These are phyloP conservation scores for Nematodospora anomalae DNA, from an alignment of 1,139 yeast species.

Conservation along the genomic window DNA sequence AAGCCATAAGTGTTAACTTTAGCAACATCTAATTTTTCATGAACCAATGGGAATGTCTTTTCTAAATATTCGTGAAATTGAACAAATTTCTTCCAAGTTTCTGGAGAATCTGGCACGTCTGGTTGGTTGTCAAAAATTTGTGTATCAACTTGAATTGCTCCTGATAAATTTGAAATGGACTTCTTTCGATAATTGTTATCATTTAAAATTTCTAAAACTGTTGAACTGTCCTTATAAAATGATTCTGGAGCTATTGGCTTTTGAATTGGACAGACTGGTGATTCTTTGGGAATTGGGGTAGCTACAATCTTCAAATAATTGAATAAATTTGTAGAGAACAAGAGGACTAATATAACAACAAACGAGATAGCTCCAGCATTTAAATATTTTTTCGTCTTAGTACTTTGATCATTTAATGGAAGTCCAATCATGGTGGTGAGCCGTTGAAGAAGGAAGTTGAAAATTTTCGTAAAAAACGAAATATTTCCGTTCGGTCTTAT, in stretches of 20 bases:
- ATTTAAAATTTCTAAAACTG: slow-evolving; percentile 31
- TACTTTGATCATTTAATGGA: slow-evolving; percentile 14
- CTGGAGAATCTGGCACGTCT: slow-evolving; percentile 34
- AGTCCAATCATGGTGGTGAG: slow-evolving; percentile 18
- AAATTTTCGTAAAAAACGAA: too few relatives aligned
- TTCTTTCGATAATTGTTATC: slow-evolving; percentile 34
- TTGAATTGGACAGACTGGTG: slow-evolving; percentile 29
- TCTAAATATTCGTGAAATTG: slow-evolving; percentile 58
- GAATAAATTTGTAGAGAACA: slow-evolving; percentile 24
- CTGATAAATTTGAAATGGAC: slow-evolving; percentile 38
- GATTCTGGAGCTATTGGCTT: slow-evolving; percentile 32
- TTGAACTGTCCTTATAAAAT: slow-evolving; percentile 34
- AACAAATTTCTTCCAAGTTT: slow-evolving; percentile 44
- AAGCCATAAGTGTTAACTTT: slow-evolving; percentile 67
- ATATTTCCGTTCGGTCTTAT: too few relatives aligned
- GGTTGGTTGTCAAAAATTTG: slow-evolving; percentile 48
- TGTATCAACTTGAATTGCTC: slow-evolving; percentile 48
- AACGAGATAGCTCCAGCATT: slow-evolving; percentile 13
- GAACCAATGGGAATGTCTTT: slow-evolving; percentile 59
- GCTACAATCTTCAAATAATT: slow-evolving; percentile 23
- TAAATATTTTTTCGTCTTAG: slow-evolving; percentile 7
- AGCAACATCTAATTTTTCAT: slow-evolving; percentile 48
- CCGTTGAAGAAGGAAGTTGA: slow-evolving; percentile 1
- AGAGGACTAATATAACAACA: slow-evolving; percentile 17
- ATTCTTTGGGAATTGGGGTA: slow-evolving; percentile 21